Base-by-base conservation (phyloP, 2,329 filamentous ascomycete genomes). In the Claviceps capensis region DNA sequence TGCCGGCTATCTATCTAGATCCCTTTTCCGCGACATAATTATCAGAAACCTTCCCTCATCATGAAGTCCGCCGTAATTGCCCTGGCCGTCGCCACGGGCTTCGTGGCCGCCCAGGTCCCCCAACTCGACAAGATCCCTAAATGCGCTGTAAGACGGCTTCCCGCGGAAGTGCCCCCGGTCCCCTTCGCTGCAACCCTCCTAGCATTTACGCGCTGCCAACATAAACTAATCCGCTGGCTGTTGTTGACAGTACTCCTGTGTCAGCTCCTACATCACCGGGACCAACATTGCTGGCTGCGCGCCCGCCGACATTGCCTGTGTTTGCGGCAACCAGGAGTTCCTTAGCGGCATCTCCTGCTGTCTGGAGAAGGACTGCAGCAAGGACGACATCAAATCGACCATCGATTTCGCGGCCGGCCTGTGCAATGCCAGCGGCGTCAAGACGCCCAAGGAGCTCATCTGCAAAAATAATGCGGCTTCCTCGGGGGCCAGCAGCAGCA, bases 291-390 rank as follows among this genome's bases (percentile, higher is more conserved):
- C 62, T 49, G 68, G 65, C 56, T 73, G 70, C 61, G 59, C 58
- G 30, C 54, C 60, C 45, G 56, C 68, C 58, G 67, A 72, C 61
- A 61, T 70, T 53, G 60, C 56, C 50, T 73, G 70, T 61, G 63
- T 72, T 59, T 73, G 70, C 65, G 60, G 58, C 59, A 70, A 71
- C 63, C 47, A 57, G 47, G 51, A 62, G 44, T 72, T 72, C 64
- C 62, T 73, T 52, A 55, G 59, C 55, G 58, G 57, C 55, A 70
- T 72, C 47, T 67, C 70, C 49, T 73, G 70, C 65, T 72, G 70
- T 57, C 62, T 73, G 49, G 59, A 60, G 43, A 58, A 60, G 37
- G 56, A 55, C 45, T 73, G 70, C 61, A 58, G 62, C 56, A 43
- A 55, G 9, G 48, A 57, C 4, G 67, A 66, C 40, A 65, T 68